Evolutionary conservation across 257 asterid genomes (phyloP).

Genomic region (Thymus mandschuricus): DNA sequence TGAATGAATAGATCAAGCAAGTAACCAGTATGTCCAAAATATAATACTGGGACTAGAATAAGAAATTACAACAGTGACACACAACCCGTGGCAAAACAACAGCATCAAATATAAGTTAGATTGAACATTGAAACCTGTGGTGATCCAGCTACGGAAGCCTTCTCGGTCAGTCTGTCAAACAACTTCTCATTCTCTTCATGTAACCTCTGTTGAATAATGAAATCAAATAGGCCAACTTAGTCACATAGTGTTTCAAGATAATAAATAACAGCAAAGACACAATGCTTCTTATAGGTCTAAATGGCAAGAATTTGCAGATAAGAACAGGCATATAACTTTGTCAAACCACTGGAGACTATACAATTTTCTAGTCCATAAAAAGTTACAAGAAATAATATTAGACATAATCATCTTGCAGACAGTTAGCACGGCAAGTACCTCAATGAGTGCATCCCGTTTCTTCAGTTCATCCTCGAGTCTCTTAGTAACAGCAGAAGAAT

Average conservation of each 20-base stretch:
- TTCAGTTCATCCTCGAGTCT: slow-evolving; percentile 96
- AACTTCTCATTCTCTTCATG: slow-evolving; percentile 98
- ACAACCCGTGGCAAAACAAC: slow-evolving; percentile 24
- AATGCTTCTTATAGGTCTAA: slow-evolving; percentile 12
- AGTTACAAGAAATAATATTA: slow-evolving; percentile 15
- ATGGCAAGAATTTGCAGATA: slow-evolving; percentile 23
- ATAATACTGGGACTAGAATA: slow-evolving; percentile 29
- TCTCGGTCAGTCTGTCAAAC: slow-evolving; percentile 92
- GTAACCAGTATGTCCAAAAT: slow-evolving; percentile 25
- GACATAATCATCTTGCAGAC: slow-evolving; percentile 13
- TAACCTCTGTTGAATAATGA: slow-evolving; percentile 64
- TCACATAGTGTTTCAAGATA: slow-evolving; percentile 15
- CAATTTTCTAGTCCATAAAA: slow-evolving; percentile 17
- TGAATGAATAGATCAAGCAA: slow-evolving; percentile 39
- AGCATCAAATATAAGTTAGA: neutral
- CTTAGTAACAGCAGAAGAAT: slow-evolving; percentile 80
- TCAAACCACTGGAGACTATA: slow-evolving; percentile 20
- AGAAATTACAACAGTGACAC: slow-evolving; percentile 27
- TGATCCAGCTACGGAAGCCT: slow-evolving; percentile 76
- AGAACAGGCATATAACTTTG: slow-evolving; percentile 22
- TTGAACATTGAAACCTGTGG: slow-evolving; percentile 65
- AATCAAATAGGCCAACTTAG: slow-evolving; percentile 17
- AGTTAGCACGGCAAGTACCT: slow-evolving; percentile 53
- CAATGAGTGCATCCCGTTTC: slow-evolving; percentile 96
- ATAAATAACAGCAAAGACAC: slow-evolving; percentile 26